Base-by-base conservation (phyloP, 2,329 filamentous ascomycete genomes). In the Verticillium isaacii region DNA sequence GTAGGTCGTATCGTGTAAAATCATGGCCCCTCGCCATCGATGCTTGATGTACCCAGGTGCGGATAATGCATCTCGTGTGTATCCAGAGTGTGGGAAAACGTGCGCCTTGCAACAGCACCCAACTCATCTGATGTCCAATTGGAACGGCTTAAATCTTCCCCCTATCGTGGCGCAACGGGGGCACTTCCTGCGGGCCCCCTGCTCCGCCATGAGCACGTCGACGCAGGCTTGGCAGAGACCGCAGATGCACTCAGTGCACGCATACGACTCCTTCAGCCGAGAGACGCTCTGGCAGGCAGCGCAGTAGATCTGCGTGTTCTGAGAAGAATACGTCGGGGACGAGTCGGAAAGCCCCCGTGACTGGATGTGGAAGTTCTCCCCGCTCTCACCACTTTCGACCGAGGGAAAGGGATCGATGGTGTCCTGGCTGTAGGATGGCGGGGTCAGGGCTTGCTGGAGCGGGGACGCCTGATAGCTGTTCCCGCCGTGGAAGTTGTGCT, bases 211-310 rank as follows among this genome's bases (percentile, higher is more conserved):
- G 61, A 94, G 80, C 37, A 91, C 86, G 69, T 93, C 89, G 62
- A 97, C 92, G 70, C 94, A 98, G 63, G 92, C 87, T 66, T 89
- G 87, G 75, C 95, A 98, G 58, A 98, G 84, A 17, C 93, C 94
- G 73, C 92, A 96, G 66, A 98, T 96, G 74, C 95, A 98, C 75
- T 97, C 93, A 1, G 93, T 97, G 74, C 94, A 98, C 25, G 94
- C 94, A 71, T 93, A 97, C 37, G 92, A 95, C 69, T 94, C 90
- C 70, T 88, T 89, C 32, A 98, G 79, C 12, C 89, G 79, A 59
- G 89, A 93, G 19, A 93, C 81, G 41, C 89, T 86, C 66, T 91
- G 88, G 72, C 94, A 98, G 57, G 90, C 91, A 23, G 93, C 91
- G 73, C 94, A 98, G 73, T 96, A 97, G 52, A 98, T 96, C 72